Percentiles rank a stretch among this genome's conserved stretches.
These are phyloP conservation scores for Bimuria novae-zelandiae DNA, from an alignment of 2,329 filamentous ascomycete species.

Conservation along the genomic window DNA sequence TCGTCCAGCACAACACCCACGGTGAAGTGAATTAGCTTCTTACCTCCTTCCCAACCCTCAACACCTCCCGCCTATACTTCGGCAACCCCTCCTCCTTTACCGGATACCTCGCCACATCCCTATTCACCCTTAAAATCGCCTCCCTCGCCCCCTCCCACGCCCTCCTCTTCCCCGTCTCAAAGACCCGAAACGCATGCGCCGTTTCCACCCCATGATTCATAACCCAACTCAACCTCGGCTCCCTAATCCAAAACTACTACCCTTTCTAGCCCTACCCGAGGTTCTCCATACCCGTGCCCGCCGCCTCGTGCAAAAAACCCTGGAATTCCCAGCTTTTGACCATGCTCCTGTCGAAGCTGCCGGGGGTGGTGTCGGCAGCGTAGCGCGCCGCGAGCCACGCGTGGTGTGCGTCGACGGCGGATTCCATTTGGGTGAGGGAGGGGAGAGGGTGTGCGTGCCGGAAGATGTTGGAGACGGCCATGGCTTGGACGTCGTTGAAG, in stretches of 20 bases:
- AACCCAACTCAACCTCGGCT: constrained; percentile 38
- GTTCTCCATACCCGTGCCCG: constrained; percentile 39
- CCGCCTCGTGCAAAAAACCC: constrained; percentile 38
- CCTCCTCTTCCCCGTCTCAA: constrained; percentile 38
- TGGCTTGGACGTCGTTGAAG: constrained; percentile 22
- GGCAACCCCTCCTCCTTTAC: constrained; percentile 8
- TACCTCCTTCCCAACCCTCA: not conserved
- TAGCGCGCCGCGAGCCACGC: constrained; percentile 18
- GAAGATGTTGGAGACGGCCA: constrained; percentile 22
- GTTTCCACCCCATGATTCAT: constrained; percentile 41
- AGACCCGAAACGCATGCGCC: constrained; percentile 42
- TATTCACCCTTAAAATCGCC: constrained; percentile 18
- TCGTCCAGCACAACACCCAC: not conserved
- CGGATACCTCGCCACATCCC: constrained; percentile 17
- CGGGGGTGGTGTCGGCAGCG: constrained; percentile 12
- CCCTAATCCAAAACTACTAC: constrained; percentile 43
- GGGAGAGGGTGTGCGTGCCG: constrained; percentile 16
- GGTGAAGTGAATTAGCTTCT: not conserved
- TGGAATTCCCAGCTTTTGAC: constrained; percentile 27
- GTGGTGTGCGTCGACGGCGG: constrained; percentile 13
- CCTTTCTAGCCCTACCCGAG: constrained; percentile 38
- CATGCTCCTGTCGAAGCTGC: constrained; percentile 23
- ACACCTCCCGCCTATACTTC: not conserved
- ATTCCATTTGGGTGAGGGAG: constrained; percentile 9
- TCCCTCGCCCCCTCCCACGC: constrained; percentile 24